Evolutionary conservation across 2,329 filamentous ascomycete genomes (phyloP), one percentile per base, ranked within the genome.

Genomic region (Arachnomyces sp.): DNA sequence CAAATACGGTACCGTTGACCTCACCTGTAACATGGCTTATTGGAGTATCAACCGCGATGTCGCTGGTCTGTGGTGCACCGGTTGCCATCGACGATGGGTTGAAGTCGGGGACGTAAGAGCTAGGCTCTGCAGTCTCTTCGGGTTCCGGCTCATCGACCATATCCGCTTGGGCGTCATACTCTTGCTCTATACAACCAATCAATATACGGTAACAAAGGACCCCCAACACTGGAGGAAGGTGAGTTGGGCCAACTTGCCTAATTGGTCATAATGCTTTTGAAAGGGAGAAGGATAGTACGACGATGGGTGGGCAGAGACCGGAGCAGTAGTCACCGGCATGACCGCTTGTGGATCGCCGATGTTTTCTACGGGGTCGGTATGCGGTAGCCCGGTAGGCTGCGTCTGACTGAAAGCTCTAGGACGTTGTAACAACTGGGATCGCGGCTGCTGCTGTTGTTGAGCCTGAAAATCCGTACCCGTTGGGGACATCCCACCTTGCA

Each of bases 221-320:
- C 73, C 70, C 73, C 72, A 57, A 54, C 56, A 54, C 49, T 57
- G 36, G 38, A 66, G 54, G 59, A 60, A 55, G 46, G 61, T 57
- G 64, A 67, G 66, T 64, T 55, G 70, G 72, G 74, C 64, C 58
- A 74, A 73, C 88, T 84, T 87, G 84, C 90, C 90, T 64, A 96
- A 79, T 72, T 94, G 87, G 65, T 93, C 85, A 65, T 93, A 89
- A 63, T 95, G 90, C 62, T 84, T 92, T 59, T 93, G 87, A 66
- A 94, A 95, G 13, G 85, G 83, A 43, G 86, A 83, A 36, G 84
- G 80, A 59, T 94, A 95, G 65, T 83, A 94, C 39, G 66, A 63
- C 13, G 70, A 65, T 31, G 72, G 61, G 9, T 25, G 20, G 20
- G 20, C 5, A 37, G 49, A 51, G 20, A 60, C 53, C 18, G 58